Evolutionary conservation across 2,329 filamentous ascomycete species (phyloP).

Genomic region (Diplodia corticola): DNA sequence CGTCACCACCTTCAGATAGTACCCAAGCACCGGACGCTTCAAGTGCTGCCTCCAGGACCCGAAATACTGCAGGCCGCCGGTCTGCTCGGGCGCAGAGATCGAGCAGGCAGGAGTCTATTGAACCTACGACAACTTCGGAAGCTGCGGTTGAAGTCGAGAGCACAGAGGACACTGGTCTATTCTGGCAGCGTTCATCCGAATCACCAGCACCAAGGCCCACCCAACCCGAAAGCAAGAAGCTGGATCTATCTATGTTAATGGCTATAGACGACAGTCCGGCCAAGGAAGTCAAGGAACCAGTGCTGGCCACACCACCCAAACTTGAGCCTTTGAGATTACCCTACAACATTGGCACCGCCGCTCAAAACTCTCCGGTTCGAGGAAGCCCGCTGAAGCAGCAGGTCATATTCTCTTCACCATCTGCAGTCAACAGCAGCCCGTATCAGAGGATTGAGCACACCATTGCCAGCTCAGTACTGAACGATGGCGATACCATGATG

Average conservation of each 20-base stretch:
- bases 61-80: not conserved
- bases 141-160: not conserved
- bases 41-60: not conserved
- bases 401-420: conserved; percentile 17
- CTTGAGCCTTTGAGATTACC: conserved; percentile 3
- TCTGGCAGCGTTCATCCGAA: conserved; percentile 33
- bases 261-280: conserved; percentile 33
- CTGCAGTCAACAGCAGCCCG: conserved; percentile 18
- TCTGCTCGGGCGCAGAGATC: not conserved
- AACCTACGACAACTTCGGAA: conserved; percentile 28
- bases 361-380: not conserved
- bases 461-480: conserved; percentile 13
- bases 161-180: conserved; percentile 38
- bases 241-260: conserved; percentile 36
- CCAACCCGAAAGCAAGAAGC: conserved; percentile 32
- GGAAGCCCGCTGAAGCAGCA: conserved; percentile 22
- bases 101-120: conserved; percentile 34
- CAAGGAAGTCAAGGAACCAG: not conserved
- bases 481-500: not conserved
- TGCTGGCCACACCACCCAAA: not conserved
- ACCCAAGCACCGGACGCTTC: not conserved
- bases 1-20: conserved; percentile 29
- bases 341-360: conserved; percentile 6
- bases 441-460: conserved; percentile 13
- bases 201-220: conserved; percentile 30